A percentile compares a stretch with the other conserved stretches of the same genome.
These are phyloP conservation scores for Purpureocillium takamizusanense DNA, from an alignment of 2,329 filamentous ascomycete species.

Conservation along the genomic window DNA sequence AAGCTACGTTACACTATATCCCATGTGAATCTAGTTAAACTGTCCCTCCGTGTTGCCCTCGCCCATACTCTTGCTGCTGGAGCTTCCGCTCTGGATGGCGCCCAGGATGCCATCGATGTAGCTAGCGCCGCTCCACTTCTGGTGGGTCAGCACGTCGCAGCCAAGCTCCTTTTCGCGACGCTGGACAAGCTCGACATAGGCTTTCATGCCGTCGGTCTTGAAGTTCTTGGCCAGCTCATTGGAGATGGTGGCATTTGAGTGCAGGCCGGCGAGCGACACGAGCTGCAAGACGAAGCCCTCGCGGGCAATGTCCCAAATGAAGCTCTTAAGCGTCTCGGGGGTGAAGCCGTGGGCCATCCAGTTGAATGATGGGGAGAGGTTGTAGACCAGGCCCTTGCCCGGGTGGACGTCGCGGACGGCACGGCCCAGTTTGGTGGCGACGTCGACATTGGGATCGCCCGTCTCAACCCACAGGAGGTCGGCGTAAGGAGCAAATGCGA, in stretches of 20 bases:
- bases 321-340: slow-evolving; percentile 71
- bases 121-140: slow-evolving; percentile 66
- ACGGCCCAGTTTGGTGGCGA: slow-evolving; percentile 65
- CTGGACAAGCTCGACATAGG: slow-evolving; percentile 93
- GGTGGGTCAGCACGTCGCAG: slow-evolving; percentile 88
- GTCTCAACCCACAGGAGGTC: slow-evolving; percentile 98
- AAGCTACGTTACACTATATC: not conserved
- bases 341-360: slow-evolving; percentile 95
- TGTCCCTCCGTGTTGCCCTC: slow-evolving; percentile 83
- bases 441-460: slow-evolving; percentile 73
- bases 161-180: slow-evolving; percentile 80
- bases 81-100: slow-evolving; percentile 84
- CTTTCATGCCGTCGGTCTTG: slow-evolving; percentile 89
- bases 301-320: slow-evolving; percentile 92
- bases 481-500: slow-evolving; percentile 84
- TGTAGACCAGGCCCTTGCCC: slow-evolving; percentile 89
- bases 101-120: slow-evolving; percentile 87
- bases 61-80: slow-evolving; percentile 86
- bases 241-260: slow-evolving; percentile 55
- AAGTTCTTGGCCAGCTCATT: slow-evolving; percentile 73
- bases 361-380: slow-evolving; percentile 94
- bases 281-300: slow-evolving; percentile 71
- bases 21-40: slow-evolving; percentile 30
- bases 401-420: slow-evolving; percentile 64
- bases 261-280: slow-evolving; percentile 56